phyloP scores from a whole-genome alignment of 371 early-diverging fungal genomes.

The Funneliformis caledonium region DNA sequence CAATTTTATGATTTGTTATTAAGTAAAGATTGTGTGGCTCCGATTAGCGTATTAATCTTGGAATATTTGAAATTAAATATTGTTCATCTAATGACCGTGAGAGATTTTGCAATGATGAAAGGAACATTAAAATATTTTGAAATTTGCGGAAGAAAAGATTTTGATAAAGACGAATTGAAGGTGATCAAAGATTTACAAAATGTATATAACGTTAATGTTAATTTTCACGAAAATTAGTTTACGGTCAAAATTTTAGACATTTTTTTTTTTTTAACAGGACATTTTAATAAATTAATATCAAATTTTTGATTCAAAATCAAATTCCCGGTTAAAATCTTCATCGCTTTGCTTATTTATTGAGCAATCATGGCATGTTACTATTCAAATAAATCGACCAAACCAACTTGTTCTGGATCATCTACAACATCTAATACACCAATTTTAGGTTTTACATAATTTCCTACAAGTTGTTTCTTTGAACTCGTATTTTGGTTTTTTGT shows the following conservation, averaged over 20 bases:
- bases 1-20: slow-evolving; percentile 15
- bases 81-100: not conserved
- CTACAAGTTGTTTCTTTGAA: not conserved
- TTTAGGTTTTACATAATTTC: slow-evolving; percentile 20
- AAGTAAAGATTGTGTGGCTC: not conserved
- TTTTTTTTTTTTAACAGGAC: too few relatives aligned
- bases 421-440: slow-evolving; percentile 11
- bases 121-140: not conserved
- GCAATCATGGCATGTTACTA: not conserved
- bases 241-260: too few relatives aligned
- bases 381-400: slow-evolving; percentile 3
- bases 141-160: not conserved
- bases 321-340: too few relatives aligned
- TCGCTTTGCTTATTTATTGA: too few relatives aligned
- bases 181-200: slow-evolving; percentile 4
- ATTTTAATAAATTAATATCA: too few relatives aligned
- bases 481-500: too few relatives aligned
- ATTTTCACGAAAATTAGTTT: too few relatives aligned
- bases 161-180: not conserved
- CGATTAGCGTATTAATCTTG: not conserved
- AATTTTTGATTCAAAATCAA: too few relatives aligned
- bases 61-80: not conserved
- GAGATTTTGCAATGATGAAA: not conserved
- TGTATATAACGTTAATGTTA: slow-evolving; percentile 1
- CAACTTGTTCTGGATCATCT: slow-evolving; percentile 11